Percentiles rank a stretch among this genome's conserved stretches.
These are phyloP conservation scores for Fulvia fulva DNA, from an alignment of 2,329 filamentous ascomycete genomes.

Conservation along the genomic window DNA sequence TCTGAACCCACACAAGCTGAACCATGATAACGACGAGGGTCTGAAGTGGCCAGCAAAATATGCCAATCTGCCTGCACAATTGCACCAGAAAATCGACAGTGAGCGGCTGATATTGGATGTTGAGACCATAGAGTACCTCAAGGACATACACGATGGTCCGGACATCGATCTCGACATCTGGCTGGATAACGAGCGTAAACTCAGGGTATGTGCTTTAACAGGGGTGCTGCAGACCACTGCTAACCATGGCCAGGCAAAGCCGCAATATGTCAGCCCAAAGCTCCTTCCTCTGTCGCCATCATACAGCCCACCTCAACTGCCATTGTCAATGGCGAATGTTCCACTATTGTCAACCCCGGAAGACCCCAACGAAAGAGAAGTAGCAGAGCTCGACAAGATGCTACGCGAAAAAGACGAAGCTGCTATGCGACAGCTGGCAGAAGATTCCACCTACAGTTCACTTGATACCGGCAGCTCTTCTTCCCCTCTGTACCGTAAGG, in stretches of 20 bases:
- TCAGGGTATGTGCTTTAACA: slow-evolving; percentile 21
- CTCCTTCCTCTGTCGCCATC: slow-evolving; percentile 44
- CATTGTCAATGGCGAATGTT: slow-evolving; percentile 22
- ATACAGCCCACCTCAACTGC: slow-evolving; percentile 31
- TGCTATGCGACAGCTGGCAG: slow-evolving; percentile 18
- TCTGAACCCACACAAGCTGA: slow-evolving; percentile 32
- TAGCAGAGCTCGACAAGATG: slow-evolving; percentile 22
- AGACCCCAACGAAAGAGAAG: slow-evolving; percentile 29
- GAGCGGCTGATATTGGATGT: slow-evolving; percentile 40
- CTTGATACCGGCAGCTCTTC: slow-evolving; percentile 15
- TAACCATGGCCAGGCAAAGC: slow-evolving; percentile 31
- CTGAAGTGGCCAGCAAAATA: slow-evolving; percentile 38
- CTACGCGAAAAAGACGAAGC: slow-evolving; percentile 31
- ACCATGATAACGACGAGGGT: slow-evolving; percentile 42
- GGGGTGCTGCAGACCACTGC: neutral
- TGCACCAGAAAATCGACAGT: slow-evolving; percentile 13
- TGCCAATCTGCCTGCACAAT: slow-evolving; percentile 8
- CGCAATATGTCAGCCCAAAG: slow-evolving; percentile 43
- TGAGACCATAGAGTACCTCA: slow-evolving; percentile 36
- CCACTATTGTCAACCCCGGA: slow-evolving; percentile 30
- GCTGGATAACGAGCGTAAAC: slow-evolving; percentile 19
- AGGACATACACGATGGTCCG: slow-evolving; percentile 30
- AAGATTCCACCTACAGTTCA: slow-evolving; percentile 6
- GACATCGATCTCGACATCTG: slow-evolving; percentile 13
- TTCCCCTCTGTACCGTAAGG: slow-evolving; percentile 33